phyloP scores from a whole-genome alignment of 768 basidiomycete species.

The Boletellus ananiceps region DNA sequence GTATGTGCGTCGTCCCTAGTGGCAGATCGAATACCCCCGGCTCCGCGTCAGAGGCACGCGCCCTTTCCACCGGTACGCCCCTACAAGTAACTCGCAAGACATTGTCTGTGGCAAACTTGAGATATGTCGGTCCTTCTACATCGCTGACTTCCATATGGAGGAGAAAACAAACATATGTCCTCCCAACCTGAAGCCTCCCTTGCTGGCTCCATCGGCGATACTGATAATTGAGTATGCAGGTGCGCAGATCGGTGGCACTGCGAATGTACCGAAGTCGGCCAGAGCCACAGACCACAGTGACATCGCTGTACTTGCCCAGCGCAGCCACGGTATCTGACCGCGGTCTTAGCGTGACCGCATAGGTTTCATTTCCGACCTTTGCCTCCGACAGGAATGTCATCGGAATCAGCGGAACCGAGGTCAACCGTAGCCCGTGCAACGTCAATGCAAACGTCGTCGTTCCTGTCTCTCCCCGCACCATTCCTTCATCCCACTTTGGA shows the following conservation, averaged over 20 bases:
- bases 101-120: constrained; percentile 25
- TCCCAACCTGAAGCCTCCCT: constrained; percentile 16
- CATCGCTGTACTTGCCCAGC: constrained; percentile 9
- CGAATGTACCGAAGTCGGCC: constrained; percentile 12
- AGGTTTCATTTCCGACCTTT: neutral
- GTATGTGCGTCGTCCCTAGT: constrained; percentile 8
- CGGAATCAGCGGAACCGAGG: constrained; percentile 21
- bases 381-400: constrained; percentile 7
- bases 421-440: constrained; percentile 13
- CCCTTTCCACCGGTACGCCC: neutral
- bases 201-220: neutral
- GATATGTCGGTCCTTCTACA: constrained; percentile 14
- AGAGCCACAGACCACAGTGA: constrained; percentile 16
- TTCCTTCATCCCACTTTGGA: constrained; percentile 12
- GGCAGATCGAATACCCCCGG: constrained; percentile 8
- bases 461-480: constrained; percentile 7
- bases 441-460: constrained; percentile 15
- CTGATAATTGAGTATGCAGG: constrained; percentile 23
- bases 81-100: constrained; percentile 14
- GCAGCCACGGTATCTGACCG: neutral
- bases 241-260: constrained; percentile 13
- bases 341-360: constrained; percentile 12
- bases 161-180: constrained; percentile 22
- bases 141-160: constrained; percentile 7
- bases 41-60: neutral